Evolutionary conservation across 2,329 filamentous ascomycete species (phyloP), one percentile per base, ranked within the genome.

Genomic region (Apiospora saccharicola): DNA sequence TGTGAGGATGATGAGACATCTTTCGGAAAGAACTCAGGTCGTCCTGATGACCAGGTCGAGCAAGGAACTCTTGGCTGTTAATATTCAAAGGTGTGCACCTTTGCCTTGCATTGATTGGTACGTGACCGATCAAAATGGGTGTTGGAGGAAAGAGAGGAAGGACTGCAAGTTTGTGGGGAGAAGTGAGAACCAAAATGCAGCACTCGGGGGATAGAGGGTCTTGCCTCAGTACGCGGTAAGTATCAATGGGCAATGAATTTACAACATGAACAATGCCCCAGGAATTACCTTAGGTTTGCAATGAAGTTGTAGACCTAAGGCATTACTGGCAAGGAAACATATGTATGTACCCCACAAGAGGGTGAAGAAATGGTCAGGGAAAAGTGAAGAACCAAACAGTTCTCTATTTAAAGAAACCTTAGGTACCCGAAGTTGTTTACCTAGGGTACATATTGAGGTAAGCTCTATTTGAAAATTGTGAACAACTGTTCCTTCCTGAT

Each of bases 1-100:
- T 3, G 2, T 37, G 53, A 37, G 6, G 53, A 61, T 10, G 19
- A 0, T 61, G 53, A 61, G 53, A 61, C 53, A 61, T 61, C 16
- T 22, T 10, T 0, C 26, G 8, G 19, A n/a, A n/a, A 0, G 30
- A 7, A 3, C 1, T 4, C 4, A 37, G 30, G 30, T 37, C 16
- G 0, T 37, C 2, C 5, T 22, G 30, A 16, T 61, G 12, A 4
- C 26, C 6, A 1, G 8, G 3, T 34, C 0, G 14, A 5, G 14
- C 14, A 8, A 10, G 2, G 7, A 26, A 19, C 22, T 26, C 1
- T 61, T 37, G 14, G 51, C 13, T 57, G 51, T 5, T 57, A 26
- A 34, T 57, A 22, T 19, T 46, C 5, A 1, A 14, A 44, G 14
- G 12, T 14, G 4, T 1, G 1, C 43, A 44, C 6, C 43, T 44